A percentile compares a stretch with the other conserved stretches of the same genome.
These are phyloP conservation scores for Taphrina pruni DNA, from an alignment of 1,139 yeast genomes.

Conservation along the genomic window DNA sequence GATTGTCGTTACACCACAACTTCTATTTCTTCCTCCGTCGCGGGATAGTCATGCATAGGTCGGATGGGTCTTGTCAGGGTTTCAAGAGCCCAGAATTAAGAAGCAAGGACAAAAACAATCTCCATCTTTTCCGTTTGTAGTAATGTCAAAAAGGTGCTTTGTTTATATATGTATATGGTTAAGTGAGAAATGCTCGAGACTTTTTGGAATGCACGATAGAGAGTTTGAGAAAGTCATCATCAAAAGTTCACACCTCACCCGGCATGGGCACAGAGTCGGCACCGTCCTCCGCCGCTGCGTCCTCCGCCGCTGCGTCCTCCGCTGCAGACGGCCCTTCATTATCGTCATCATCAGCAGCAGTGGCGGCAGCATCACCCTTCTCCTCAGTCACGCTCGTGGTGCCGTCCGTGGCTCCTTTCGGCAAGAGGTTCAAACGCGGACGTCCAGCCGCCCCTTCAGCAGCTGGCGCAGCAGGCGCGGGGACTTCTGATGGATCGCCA, in stretches of 20 bases:
- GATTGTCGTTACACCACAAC: too few species aligned
- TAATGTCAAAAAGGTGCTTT: too few species aligned
- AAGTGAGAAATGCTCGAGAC: constrained; percentile 18
- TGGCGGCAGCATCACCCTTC: not conserved
- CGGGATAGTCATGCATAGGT: too few species aligned
- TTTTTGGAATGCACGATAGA: not conserved
- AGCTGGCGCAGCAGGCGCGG: not conserved
- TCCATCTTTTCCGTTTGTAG: too few species aligned
- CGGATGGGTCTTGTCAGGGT: too few species aligned
- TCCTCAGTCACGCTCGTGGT: constrained; percentile 20
- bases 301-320: not conserved
- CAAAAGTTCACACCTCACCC: not conserved
- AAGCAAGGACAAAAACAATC: too few species aligned
- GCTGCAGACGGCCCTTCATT: constrained; percentile 15
- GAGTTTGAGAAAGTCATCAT: not conserved
- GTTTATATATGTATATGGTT: constrained; percentile 7
- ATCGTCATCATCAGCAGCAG: not conserved
- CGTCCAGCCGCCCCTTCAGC: constrained; percentile 15
- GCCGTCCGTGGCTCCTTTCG: constrained; percentile 36
- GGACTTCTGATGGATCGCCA: constrained; percentile 29
- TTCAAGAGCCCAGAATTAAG: too few species aligned
- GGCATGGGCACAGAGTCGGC: constrained; percentile 26
- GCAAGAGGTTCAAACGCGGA: constrained; percentile 35
- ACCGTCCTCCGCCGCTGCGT: not conserved
- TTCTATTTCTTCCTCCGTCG: too few species aligned